Conservation (phyloP, 2,329 filamentous ascomycete genomes). For the Colletotrichum orbiculare region DNA sequence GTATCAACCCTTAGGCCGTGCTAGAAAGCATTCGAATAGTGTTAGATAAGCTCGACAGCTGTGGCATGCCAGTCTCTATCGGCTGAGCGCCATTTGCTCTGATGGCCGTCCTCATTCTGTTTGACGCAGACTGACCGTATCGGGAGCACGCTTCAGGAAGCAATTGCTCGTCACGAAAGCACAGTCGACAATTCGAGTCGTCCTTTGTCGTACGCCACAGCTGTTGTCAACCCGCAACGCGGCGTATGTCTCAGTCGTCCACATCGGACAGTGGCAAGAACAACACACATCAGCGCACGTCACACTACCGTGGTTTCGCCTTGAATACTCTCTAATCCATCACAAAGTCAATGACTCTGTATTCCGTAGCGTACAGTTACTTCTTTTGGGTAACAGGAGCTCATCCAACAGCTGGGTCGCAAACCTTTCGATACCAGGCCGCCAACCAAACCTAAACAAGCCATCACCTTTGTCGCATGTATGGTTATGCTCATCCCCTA, state of each 20-base stretch:
- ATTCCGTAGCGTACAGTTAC: slow-evolving; percentile 32
- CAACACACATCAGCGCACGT: slow-evolving; percentile 11
- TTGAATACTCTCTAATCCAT: slow-evolving; percentile 31
- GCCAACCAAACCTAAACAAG: slow-evolving; percentile 27
- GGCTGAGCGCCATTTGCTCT: too few species aligned
- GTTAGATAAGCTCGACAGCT: neutral
- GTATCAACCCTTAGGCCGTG: neutral
- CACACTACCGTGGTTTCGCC: slow-evolving; percentile 16
- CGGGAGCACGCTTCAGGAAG: too few species aligned
- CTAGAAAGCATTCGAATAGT: neutral
- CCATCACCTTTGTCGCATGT: slow-evolving; percentile 36
- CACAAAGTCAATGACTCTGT: slow-evolving; percentile 32
- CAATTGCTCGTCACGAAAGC: slow-evolving; percentile 25
- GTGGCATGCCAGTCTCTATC: slow-evolving; percentile 18
- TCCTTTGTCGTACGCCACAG: slow-evolving; percentile 31
- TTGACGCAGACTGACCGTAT: too few species aligned
- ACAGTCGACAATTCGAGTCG: slow-evolving; percentile 5
- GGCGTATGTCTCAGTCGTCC: slow-evolving; percentile 11
- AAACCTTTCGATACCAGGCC: slow-evolving; percentile 24
- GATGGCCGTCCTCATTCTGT: too few species aligned
- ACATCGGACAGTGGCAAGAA: neutral
- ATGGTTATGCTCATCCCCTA: slow-evolving; percentile 18
- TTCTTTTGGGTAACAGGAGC: slow-evolving; percentile 35
- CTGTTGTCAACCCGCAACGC: neutral
- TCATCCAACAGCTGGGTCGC: slow-evolving; percentile 23